A percentile compares a stretch with the other conserved stretches of the same genome.
These are phyloP conservation scores for Pulveroboletus frians DNA, from an alignment of 768 basidiomycete genomes.

Conservation along the genomic window DNA sequence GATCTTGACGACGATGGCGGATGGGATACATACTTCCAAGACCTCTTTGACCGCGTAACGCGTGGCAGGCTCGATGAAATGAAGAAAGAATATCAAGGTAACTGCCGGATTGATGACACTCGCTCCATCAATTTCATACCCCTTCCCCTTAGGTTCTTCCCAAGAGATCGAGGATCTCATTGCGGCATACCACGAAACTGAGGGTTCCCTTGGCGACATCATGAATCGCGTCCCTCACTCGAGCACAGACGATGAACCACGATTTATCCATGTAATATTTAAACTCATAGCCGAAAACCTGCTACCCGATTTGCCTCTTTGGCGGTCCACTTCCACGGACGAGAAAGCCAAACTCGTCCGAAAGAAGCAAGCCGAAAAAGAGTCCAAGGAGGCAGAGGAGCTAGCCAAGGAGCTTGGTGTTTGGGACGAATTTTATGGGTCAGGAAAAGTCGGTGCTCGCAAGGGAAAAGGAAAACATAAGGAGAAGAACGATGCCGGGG, in stretches of 20 bases:
- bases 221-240: conserved; percentile 86
- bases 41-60: conserved; percentile 83
- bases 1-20: conserved; percentile 69
- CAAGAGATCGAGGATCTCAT: conserved; percentile 83
- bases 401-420: conserved; percentile 85
- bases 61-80: conserved; percentile 84
- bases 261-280: conserved; percentile 69
- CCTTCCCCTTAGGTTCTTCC: conserved; percentile 54
- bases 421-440: conserved; percentile 91
- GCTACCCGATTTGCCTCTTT: conserved; percentile 50
- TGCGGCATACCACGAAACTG: conserved; percentile 61
- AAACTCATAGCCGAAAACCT: conserved; percentile 57
- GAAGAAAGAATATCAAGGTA: conserved; percentile 91
- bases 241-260: conserved; percentile 75
- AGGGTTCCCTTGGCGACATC: conserved; percentile 76
- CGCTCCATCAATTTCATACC: neutral
- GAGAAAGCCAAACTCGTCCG: conserved; percentile 72
- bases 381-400: conserved; percentile 79
- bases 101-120: neutral
- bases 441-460: conserved; percentile 59
- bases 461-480: conserved; percentile 53
- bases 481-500: conserved; percentile 32
- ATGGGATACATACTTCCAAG: conserved; percentile 95
- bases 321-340: conserved; percentile 72
- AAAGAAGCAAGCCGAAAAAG: conserved; percentile 68